Percentiles rank a stretch among this genome's conserved stretches.
These are phyloP conservation scores for Phytophthora pini DNA, from an alignment of 352 stramenopile species.

Conservation along the genomic window DNA sequence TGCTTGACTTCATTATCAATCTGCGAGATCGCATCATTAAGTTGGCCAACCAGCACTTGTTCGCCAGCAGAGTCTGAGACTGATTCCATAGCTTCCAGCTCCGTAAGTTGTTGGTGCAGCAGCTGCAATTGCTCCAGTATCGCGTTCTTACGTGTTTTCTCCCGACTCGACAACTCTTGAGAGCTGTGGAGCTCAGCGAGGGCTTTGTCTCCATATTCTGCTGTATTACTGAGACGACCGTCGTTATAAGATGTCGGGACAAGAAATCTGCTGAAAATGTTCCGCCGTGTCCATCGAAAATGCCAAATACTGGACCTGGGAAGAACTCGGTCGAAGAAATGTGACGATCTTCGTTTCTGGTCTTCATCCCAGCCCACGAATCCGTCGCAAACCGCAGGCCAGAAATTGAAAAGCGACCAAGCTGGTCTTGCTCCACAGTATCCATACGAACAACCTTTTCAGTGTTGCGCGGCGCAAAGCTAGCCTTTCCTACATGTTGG, in stretches of 20 bases:
- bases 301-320: slow-evolving; percentile 56
- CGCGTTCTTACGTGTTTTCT: slow-evolving; percentile 36
- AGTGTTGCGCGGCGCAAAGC: neutral
- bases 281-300: slow-evolving; percentile 72
- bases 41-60: slow-evolving; percentile 30
- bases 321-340: slow-evolving; percentile 37
- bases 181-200: slow-evolving; percentile 26
- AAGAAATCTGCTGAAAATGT: slow-evolving; percentile 60
- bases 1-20: slow-evolving; percentile 37
- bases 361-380: slow-evolving; percentile 61
- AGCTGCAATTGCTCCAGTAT: slow-evolving; percentile 38
- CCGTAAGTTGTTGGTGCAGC: slow-evolving; percentile 37
- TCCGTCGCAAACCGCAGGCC: slow-evolving; percentile 58
- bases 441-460: slow-evolving; percentile 1
- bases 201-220: slow-evolving; percentile 37
- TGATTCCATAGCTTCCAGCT: slow-evolving; percentile 29
- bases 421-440: neutral
- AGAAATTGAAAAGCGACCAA: slow-evolving; percentile 27
- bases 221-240: slow-evolving; percentile 30
- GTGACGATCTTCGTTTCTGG: slow-evolving; percentile 67
- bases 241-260: slow-evolving; percentile 50
- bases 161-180: slow-evolving; percentile 20
- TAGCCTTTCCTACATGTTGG: slow-evolving; percentile 1
- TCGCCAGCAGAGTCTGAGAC: slow-evolving; percentile 13
- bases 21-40: slow-evolving; percentile 29